These are phyloP conservation scores for Vanilla planifolia DNA, from an alignment of 106 monocot genomes.

Conservation along the genomic window DNA sequence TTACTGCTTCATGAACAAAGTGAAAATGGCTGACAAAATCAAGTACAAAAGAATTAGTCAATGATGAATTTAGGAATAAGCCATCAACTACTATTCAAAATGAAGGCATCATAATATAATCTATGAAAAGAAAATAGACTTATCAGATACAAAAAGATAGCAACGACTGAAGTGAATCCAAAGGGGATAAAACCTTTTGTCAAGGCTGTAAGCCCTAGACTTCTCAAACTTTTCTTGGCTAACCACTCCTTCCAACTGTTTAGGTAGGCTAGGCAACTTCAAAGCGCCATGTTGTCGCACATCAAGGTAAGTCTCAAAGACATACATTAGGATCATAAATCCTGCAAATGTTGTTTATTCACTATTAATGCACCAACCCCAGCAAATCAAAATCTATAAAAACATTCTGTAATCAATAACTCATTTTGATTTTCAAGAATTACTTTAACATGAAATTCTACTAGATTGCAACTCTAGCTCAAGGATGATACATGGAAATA, in stretches of 20 bases:
- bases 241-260: constrained; percentile 68
- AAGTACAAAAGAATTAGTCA: constrained; percentile 13
- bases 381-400: no score
- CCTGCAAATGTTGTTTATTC: no score
- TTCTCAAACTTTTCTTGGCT: constrained; percentile 80
- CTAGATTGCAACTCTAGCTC: no score
- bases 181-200: constrained; percentile 62
- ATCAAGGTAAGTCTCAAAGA: constrained; percentile 94
- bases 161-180: constrained; percentile 1
- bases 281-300: constrained; percentile 77
- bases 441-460: no score
- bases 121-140: constrained; percentile 1
- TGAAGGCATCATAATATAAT: no score
- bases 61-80: not conserved
- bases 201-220: constrained; percentile 87
- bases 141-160: not conserved
- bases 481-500: no score
- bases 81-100: no score
- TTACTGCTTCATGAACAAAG: constrained; percentile 83
- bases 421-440: no score
- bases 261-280: constrained; percentile 71
- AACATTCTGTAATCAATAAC: no score
- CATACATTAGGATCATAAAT: constrained; percentile 81
- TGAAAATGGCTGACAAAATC: constrained; percentile 53
- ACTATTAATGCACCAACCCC: no score